Evolutionary conservation across 208 protist species (phyloP).

Genomic region (Trypanosoma melophagium): DNA sequence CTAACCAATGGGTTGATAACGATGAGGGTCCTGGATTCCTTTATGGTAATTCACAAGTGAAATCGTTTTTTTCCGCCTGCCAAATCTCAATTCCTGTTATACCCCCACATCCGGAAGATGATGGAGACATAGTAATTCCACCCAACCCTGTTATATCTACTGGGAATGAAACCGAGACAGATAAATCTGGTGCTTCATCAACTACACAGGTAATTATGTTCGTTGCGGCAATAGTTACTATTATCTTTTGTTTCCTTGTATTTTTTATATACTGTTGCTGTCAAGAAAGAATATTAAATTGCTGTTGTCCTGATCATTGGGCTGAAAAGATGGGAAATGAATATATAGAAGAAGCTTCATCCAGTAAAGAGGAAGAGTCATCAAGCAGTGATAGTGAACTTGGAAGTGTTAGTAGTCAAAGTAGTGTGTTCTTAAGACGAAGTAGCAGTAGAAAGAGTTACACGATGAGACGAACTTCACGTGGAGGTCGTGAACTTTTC

Average conservation of each 20-base stretch:
- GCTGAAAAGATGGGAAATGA: not conserved
- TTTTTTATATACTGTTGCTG: conserved; percentile 20
- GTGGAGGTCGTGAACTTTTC: not conserved
- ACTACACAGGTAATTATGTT: conserved; percentile 19
- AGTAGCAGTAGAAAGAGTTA: not conserved
- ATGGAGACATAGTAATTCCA: too few species aligned
- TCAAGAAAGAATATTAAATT: conserved; percentile 12
- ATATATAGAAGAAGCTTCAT: too few species aligned
- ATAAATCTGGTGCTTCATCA: too few species aligned
- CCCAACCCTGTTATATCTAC: too few species aligned
- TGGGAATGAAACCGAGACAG: too few species aligned
- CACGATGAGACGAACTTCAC: not conserved
- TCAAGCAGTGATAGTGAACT: not conserved
- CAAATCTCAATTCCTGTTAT: too few species aligned
- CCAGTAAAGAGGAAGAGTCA: not conserved
- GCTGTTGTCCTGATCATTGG: conserved; percentile 14
- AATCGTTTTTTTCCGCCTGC: not conserved
- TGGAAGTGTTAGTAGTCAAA: not conserved
- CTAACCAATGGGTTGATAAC: conserved; percentile 8
- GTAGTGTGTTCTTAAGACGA: not conserved
- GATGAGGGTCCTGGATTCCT: not conserved
- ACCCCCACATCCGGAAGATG: too few species aligned
- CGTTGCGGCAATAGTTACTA: conserved; percentile 13
- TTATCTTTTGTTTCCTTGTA: conserved; percentile 5
- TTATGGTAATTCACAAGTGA: not conserved